Evolutionary conservation across 805 yeast genomes (phyloP), one percentile per base, ranked within the genome.

Genomic region (Isabelozyma pseudorhagii): DNA sequence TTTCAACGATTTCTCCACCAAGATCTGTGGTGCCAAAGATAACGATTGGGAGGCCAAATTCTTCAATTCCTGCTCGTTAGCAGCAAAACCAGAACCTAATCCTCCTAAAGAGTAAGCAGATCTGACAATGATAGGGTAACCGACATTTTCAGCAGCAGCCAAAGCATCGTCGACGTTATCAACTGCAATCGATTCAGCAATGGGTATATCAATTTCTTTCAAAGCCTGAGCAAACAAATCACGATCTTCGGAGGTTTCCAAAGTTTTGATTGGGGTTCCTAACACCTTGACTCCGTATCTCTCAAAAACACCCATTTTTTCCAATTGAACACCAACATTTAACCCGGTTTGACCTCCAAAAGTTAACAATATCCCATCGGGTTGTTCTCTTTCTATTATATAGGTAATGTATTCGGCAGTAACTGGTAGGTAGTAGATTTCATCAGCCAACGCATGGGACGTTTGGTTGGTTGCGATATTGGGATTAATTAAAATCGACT

Each of bases 311-410:
- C 97, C 98, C 91, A 89, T 87, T 73, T 91, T 88, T 53, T 94
- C 97, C 55, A 94, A 81, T 63, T 90, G 87, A 46, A 94, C 96
- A 74, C 98, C 98, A 53, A 93, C 97, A 66, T 92, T 94, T 62
- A 94, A 80, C 56, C 87, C 99, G 34, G 99, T 94, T 77, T 94
- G 99, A 58, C 99, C 99, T 64, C 99, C 99, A 69, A 94, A 94
- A 3, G 99, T 93, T 65, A 93, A 80, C 64, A 93, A 78, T 49
- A 94, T 92, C 44, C 97, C 98, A 71, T 94, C 98, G 40, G 99
- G 99, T 59, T 83, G 82, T 75, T 94, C 99, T 56, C 96, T 85
- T 73, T 94, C 97, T 56, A 94, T 93, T 64, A 94, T 89, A 69
- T 94, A 89, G 42, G 92, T 88, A 59, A 94, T 91, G 71, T 93